Base-by-base conservation (phyloP, 192 early-diverging fungal species). In the Coemansia interrupta region DNA sequence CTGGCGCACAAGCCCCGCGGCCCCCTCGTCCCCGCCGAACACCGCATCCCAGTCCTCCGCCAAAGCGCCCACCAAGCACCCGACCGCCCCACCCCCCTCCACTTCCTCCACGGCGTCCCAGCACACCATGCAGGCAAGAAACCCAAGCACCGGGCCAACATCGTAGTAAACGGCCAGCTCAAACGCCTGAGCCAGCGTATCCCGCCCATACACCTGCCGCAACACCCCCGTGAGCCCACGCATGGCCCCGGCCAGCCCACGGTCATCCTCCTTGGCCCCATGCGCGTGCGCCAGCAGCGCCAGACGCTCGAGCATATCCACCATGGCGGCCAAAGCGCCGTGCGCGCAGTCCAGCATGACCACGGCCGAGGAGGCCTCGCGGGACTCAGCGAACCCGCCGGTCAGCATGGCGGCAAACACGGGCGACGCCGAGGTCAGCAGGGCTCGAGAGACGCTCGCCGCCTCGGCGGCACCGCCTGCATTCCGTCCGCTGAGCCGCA, bases 361-460 rank as follows among this genome's bases (percentile, higher is more conserved):
- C n/a, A n/a, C n/a, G n/a, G n/a, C n/a, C n/a, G n/a, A n/a, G n/a
- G n/a, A n/a, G n/a, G n/a, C n/a, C n/a, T n/a, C n/a, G n/a, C n/a
- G n/a, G n/a, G 68, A 57, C 62, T 78, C 74, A 0, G 54, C 47
- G 44, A 78, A 78, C 4, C 14, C 24, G 23, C 74, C 69, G 0
- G 47, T 49, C 13, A 78, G 62, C 68, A 78, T 70, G 7, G 59
- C 62, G 10, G 32, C 28, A 24, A 78, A 68, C 12, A 78, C 68
- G 5, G 57, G 39, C 12, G 74, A 78, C 32, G 64, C 56, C 0
- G 14, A 28, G 8, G 38, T 41, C 12, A 78, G 36, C 17, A 78
- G 54, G 6, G 22, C 29, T 26, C 59, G 29, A 6, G 68, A 57
- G 3, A 61, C 47, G 15, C n/a, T n/a, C 15, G 64, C 48, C 4